Conservation (phyloP, 805 yeast genomes). For the Spathaspora passalidarum region DNA sequence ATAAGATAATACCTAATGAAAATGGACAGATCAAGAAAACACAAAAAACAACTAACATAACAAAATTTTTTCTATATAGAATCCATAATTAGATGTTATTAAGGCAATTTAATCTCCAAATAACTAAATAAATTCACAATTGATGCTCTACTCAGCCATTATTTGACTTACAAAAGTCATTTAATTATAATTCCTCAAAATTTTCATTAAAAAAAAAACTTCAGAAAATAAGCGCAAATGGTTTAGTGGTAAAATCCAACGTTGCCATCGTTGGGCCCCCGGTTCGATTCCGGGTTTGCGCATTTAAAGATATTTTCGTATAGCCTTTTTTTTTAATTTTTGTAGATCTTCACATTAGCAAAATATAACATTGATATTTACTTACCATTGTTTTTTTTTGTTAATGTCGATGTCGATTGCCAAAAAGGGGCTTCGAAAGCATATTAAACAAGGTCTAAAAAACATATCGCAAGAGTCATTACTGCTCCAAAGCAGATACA, state of each 20-base stretch:
- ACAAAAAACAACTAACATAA: too few species aligned
- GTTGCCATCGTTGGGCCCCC: conserved; percentile 24
- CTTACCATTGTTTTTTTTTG: background rate
- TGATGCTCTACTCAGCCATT: too few species aligned
- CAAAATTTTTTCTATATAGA: too few species aligned
- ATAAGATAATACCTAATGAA: too few species aligned
- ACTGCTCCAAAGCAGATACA: conserved; percentile 21
- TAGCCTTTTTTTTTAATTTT: conserved; percentile 5
- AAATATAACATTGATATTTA: background rate
- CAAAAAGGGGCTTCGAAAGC: conserved; percentile 18
- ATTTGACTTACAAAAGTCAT: too few species aligned
- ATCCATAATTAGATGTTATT: too few species aligned
- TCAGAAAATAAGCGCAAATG: conserved; percentile 16
- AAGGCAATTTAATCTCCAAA: too few species aligned
- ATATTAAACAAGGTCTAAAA: conserved; percentile 19
- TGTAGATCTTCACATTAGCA: background rate
- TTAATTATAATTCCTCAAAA: too few species aligned
- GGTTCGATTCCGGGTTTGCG: conserved; percentile 22
- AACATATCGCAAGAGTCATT: conserved; percentile 15
- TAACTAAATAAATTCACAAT: too few species aligned
- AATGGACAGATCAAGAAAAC: too few species aligned
- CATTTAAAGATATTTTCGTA: too few species aligned
- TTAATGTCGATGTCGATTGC: background rate
- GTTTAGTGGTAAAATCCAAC: conserved; percentile 22
- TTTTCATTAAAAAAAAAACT: too few species aligned